Evolutionary conservation across 164 flowering plant genomes (phyloP).

Genomic region (Dillenia turbinata): DNA sequence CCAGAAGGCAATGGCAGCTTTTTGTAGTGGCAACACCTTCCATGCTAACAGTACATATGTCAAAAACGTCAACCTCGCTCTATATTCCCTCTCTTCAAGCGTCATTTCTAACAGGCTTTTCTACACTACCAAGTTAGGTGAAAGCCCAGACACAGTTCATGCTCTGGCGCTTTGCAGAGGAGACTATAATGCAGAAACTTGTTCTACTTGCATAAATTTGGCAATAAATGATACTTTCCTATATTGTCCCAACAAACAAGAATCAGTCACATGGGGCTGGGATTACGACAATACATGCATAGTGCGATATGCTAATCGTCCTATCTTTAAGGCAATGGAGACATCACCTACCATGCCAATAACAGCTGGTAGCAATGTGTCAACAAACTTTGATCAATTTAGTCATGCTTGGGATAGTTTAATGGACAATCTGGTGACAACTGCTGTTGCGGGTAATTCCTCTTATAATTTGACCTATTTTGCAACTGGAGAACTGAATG

Average conservation of each 20-base stretch:
- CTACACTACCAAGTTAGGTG: conserved; percentile 7
- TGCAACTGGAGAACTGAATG: not conserved
- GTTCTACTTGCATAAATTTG: conserved; percentile 5
- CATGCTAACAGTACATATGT: conserved; percentile 10
- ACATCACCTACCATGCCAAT: not conserved
- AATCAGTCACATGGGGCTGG: conserved; percentile 13
- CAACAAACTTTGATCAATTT: not conserved
- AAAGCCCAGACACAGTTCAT: conserved; percentile 2
- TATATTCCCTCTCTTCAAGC: conserved; percentile 14
- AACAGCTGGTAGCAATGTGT: too few relatives aligned
- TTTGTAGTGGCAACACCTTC: not conserved
- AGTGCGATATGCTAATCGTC: conserved; percentile 11
- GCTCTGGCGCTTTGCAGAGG: conserved; percentile 18
- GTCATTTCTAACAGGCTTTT: conserved; percentile 5
- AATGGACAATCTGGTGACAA: not conserved
- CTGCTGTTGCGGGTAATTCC: not conserved
- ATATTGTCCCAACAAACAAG: conserved; percentile 10
- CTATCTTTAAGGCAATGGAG: conserved; percentile 8
- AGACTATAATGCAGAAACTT: conserved; percentile 2
- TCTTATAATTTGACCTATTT: not conserved
- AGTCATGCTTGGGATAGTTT: not conserved
- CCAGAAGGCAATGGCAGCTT: not conserved
- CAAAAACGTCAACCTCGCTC: conserved; percentile 13
- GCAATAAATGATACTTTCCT: not conserved
- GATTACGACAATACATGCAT: not conserved